Evolutionary conservation across 352 stramenopile genomes (phyloP).

Genomic region (Pseudoperonospora humuli): DNA sequence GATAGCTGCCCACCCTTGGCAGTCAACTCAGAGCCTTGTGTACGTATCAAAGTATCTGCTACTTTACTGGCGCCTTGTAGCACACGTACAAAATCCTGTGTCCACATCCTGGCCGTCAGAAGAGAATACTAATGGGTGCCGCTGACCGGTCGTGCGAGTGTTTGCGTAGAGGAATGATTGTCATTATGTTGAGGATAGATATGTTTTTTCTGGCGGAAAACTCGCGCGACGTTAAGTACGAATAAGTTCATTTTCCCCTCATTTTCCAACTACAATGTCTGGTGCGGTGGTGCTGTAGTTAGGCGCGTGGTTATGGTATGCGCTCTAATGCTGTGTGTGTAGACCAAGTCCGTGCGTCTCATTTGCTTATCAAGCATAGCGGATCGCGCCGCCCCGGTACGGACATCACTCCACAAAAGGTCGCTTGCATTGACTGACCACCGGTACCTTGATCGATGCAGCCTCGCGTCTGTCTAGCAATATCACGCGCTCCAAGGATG

Average conservation of each 20-base stretch:
- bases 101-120: constrained; percentile 52
- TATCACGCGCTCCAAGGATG: constrained; percentile 87
- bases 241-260: too few species aligned
- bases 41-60: constrained; percentile 38
- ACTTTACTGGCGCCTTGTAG: constrained; percentile 63
- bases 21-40: constrained; percentile 26
- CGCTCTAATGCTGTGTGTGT: background rate
- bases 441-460: constrained; percentile 10
- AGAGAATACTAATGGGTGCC: background rate
- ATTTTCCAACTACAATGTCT: too few species aligned
- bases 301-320: too few species aligned
- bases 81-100: constrained; percentile 58
- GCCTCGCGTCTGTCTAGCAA: constrained; percentile 84
- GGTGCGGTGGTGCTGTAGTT: too few species aligned
- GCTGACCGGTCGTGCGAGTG: too few species aligned
- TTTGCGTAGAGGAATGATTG: background rate
- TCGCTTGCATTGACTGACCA: too few species aligned
- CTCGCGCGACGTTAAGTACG: too few species aligned
- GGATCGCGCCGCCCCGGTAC: constrained; percentile 77
- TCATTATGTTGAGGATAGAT: too few species aligned
- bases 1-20: constrained; percentile 27
- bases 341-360: constrained; percentile 79
- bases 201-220: too few species aligned
- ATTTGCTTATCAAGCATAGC: constrained; percentile 94
- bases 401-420: too few species aligned